Evolutionary conservation across 2,329 filamentous ascomycete species (phyloP), one percentile per base, ranked within the genome.

Genomic region (Fusarium agapanthi): DNA sequence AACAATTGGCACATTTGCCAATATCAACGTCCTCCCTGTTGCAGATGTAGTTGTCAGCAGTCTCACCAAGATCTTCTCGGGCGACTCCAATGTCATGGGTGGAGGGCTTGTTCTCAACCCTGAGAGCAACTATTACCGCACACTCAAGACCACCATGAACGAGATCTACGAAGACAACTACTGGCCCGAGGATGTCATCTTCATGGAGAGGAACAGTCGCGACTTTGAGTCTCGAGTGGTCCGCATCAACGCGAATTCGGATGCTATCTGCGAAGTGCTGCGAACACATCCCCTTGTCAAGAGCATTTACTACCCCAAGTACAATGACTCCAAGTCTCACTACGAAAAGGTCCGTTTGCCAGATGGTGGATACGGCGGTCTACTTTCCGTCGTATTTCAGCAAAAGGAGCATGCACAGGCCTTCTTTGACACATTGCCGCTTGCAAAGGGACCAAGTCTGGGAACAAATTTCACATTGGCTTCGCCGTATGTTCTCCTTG

Each of bases 71-170:
- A 92, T 98, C 60, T 99, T 99, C 84, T 97, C 94, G 62, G 96
- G 96, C 56, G 96, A 98, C 82, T 96, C 94, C 81, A 98, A 99
- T 81, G 96, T 99, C 74, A 98, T 98, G 95, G 96, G 95, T 65
- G 96, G 96, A 62, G 93, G 91, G 72, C 83, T 87, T 50, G 88
- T 91, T 60, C 79, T 91, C 50, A 91, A 91, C 77, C 89, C 89
- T 1, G 88, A 91, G 63, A 86, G 91, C n/a, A 89, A 84, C 50
- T 92, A 92, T 82, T 97, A 97, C 80, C 61, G 80, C 6, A 75
- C 83, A 1, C 82, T 99, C n/a, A 95, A 94, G 79, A 79, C 84
- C 10, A 86, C 87, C n/a, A 89, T 93, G 80, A 82, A 83, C 9
- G 80, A 81, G 14, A 89, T 93, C 47, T 96, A 93, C 80, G 93